Base-by-base conservation (phyloP, 805 yeast genomes). In the Candida maesae region DNA sequence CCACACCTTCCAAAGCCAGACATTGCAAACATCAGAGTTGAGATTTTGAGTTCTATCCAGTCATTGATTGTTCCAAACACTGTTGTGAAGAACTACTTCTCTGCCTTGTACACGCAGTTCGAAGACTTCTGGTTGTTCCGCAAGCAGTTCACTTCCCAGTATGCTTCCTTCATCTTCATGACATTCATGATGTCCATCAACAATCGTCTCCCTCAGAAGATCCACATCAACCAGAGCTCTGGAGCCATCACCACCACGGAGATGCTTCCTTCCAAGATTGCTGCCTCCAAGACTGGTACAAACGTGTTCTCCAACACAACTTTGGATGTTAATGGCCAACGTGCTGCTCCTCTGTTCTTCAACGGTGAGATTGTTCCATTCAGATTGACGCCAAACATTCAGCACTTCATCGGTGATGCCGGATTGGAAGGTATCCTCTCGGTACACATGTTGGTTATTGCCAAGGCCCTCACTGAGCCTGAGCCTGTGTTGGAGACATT, bases 51-150 rank as follows among this genome's bases (percentile, higher is more conserved):
- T 50, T 89, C 96, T 3, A 86, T 91, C 47, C 97, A 93, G 64
- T 74, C 95, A 1, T 67, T 84, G 56, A 73, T 86, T 63, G 91
- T 90, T 39, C 98, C 99, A 26, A 74, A 84, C 18, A 81, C 86
- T 5, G 83, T 91, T 25, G 69, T 91, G 69, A 80, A 80, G 56
- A 85, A 85, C 50, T 84, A 85, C 60, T 93, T 89, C 58, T 61
- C 81, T 41, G 72, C 70, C 6, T 66, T 80, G 30, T 93, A 81
- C 62, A 73, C 82, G 11, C 75, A 79, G 44, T 95, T 83, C 60
- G 96, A 85, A 61, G 97, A 91, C 56, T 93, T 91, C 71, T 93
- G 99, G 99, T 66, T 91, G 38, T 93, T 95, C 80, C 77, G 98
- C 48, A 88, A 89, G 55, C 96, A 90, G 58, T 95, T 93, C 58